Evolutionary conservation across 2,329 filamentous ascomycete species (phyloP).

Genomic region (Aureobasidium melanogenum): DNA sequence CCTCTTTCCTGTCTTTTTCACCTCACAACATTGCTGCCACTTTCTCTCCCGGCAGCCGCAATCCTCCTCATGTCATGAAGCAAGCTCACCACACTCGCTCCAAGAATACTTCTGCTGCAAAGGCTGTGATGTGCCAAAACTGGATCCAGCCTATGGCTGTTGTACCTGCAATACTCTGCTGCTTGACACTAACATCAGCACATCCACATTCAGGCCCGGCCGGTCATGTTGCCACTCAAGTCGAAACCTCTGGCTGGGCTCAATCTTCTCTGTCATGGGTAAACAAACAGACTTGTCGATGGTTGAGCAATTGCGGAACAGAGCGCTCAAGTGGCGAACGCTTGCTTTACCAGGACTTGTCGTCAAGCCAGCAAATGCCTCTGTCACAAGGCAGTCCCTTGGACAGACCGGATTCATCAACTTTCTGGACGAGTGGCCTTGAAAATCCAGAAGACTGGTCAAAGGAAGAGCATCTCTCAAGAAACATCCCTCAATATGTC

Average conservation of each 20-base stretch:
- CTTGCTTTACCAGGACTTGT: constrained; percentile 32
- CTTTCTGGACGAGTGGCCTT: constrained; percentile 35
- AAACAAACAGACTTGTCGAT: constrained; percentile 68
- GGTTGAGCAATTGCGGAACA: constrained; percentile 71
- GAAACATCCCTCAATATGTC: constrained; percentile 65
- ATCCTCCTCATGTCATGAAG: neutral
- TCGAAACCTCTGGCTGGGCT: constrained; percentile 51
- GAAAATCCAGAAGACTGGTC: constrained; percentile 40
- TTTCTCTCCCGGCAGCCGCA: neutral
- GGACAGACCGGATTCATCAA: neutral
- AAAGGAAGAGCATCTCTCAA: constrained; percentile 39
- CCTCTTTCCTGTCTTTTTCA: neutral
- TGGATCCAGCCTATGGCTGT: neutral
- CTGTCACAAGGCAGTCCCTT: neutral
- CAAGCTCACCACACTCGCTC: neutral
- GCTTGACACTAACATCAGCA: constrained; percentile 2
- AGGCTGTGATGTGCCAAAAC: neutral
- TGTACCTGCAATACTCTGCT: neutral
- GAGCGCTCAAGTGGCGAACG: constrained; percentile 51
- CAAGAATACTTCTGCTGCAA: neutral
- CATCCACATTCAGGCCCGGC: constrained; percentile 10
- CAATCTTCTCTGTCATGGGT: constrained; percentile 62
- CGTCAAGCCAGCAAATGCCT: constrained; percentile 4
- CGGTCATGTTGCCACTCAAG: neutral
- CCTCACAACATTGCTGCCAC: neutral